Base-by-base conservation (phyloP, 768 basidiomycete genomes). In the Lentinula aciculospora region DNA sequence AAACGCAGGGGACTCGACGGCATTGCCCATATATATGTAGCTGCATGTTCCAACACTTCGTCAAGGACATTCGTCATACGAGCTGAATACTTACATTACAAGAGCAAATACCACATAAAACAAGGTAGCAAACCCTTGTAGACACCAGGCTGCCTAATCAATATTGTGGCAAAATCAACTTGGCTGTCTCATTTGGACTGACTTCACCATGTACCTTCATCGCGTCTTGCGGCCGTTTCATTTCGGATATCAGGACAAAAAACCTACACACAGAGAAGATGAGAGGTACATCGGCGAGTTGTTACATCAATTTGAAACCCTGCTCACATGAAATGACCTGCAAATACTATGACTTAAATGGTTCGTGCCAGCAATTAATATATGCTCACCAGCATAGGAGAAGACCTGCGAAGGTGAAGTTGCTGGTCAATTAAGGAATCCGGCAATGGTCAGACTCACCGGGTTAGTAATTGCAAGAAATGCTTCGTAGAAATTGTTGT, bases 221-320 rank as follows among this genome's bases (percentile, higher is more conserved):
- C 5, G 80, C 80, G 61, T 82, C 80, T 60, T 75, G 64, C 1
- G 82, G 80, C 27, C 62, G 64, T 21, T 66, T 68, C 82, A 82
- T 82, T 62, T 83, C 81, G 13, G 81, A 82, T 29, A 81, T 81
- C n/a, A 82, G 64, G 39, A 82, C 76, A 61, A 82, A 82, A 63
- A 82, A 82, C 77, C 80, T 81, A 21, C 4, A 47, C n/a, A 29
- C 19, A 51, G 19, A 28, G 29, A 37, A 32, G n/a, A n/a, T n/a
- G n/a, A 19, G 15, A 10, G 23, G 6, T 21, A 3, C 10, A 28
- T 27, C 17, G 28, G 29, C 44, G 23, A 12, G n/a, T n/a, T n/a
- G n/a, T n/a, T n/a, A n/a, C 13, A 39, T 12, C 34, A 40, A 34
- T 29, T 40, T 28, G 19, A 27, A 39, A 55, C 17, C n/a, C 21